phyloP scores from a whole-genome alignment of 2,329 filamentous ascomycete species.

The Scedosporium dehoogii region DNA sequence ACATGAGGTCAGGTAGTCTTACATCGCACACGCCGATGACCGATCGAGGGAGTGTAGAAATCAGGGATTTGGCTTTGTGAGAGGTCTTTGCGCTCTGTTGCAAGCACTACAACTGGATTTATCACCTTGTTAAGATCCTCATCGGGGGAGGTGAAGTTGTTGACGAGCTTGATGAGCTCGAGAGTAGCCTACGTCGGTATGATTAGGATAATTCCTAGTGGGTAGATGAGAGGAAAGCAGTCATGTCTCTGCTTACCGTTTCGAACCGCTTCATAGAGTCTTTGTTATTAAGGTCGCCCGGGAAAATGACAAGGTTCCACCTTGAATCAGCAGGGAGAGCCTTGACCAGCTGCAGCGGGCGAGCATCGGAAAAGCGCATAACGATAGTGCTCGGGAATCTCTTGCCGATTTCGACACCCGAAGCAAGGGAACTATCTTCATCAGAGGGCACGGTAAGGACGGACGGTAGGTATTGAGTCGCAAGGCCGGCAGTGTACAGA shows the following conservation, averaged over 20 bases:
- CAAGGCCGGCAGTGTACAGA: constrained; percentile 51
- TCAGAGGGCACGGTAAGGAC: constrained; percentile 25
- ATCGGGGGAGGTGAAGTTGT: neutral
- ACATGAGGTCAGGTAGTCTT: neutral
- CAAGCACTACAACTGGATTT: neutral
- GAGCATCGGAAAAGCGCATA: constrained; percentile 49
- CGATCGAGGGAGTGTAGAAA: neutral
- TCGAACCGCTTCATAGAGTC: constrained; percentile 32
- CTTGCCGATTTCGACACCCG: constrained; percentile 38
- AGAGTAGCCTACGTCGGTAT: neutral
- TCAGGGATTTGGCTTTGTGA: neutral
- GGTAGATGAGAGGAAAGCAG: neutral
- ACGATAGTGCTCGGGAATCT: constrained; percentile 49
- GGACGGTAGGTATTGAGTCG: constrained; percentile 42
- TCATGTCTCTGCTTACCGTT: constrained; percentile 18
- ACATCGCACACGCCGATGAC: neutral
- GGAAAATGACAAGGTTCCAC: constrained; percentile 45
- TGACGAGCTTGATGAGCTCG: neutral
- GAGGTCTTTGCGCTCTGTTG: neutral
- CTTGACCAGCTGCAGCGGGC: constrained; percentile 41
- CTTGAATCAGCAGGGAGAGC: constrained; percentile 34
- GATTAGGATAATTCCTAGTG: no score
- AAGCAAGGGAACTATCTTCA: constrained; percentile 26
- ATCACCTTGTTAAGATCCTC: neutral
- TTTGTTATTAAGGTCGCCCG: constrained; percentile 38